These are phyloP conservation scores for Balamuthia mandrillaris DNA, from an alignment of 208 protist species.

Conservation along the genomic window DNA sequence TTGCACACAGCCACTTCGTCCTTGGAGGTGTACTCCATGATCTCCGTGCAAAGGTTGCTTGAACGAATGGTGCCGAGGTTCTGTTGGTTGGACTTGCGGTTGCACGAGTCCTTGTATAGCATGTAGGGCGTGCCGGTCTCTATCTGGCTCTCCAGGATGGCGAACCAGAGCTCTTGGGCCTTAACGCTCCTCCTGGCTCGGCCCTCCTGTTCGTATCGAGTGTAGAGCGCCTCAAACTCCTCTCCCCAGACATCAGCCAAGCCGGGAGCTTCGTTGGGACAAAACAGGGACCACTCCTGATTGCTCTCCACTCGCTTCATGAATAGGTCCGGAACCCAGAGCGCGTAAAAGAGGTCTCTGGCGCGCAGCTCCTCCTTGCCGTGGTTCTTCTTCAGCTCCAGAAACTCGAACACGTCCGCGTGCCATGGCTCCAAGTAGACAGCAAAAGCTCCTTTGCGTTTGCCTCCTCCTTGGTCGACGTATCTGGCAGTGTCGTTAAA, in stretches of 20 bases:
- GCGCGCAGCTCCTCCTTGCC: conserved; percentile 93
- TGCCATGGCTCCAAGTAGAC: conserved; percentile 99
- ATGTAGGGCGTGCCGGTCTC: conserved; percentile 99
- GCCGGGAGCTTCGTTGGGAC: conserved; percentile 91
- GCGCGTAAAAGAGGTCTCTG: conserved; percentile 97
- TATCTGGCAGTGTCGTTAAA: conserved; percentile 99
- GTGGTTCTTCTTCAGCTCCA: conserved; percentile 95
- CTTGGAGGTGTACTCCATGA: conserved; percentile 95
- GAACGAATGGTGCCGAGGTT: conserved; percentile 98
- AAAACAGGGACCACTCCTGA: conserved; percentile 95
- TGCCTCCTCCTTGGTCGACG: conserved; percentile 95
- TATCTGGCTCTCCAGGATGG: conserved; percentile 96
- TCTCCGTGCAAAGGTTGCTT: conserved; percentile 98
- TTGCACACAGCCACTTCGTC: conserved; percentile 98
- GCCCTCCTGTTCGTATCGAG: conserved; percentile 74
- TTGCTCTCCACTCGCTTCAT: conserved; percentile 95
- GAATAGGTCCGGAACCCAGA: conserved; percentile 99
- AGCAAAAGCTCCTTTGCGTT: conserved; percentile 97
- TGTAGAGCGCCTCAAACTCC: conserved; percentile 91
- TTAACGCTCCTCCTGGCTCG: conserved; percentile 79
- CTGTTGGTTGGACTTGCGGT: conserved; percentile 98
- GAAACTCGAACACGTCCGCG: conserved; percentile 95
- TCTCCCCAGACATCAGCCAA: conserved; percentile 92
- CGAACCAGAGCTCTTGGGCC: conserved; percentile 97
- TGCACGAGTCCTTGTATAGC: conserved; percentile 98